Percentiles rank a stretch among this genome's conserved stretches.
Conservation (phyloP, 257 asterid genomes). For the Cordia subcordata region DNA sequence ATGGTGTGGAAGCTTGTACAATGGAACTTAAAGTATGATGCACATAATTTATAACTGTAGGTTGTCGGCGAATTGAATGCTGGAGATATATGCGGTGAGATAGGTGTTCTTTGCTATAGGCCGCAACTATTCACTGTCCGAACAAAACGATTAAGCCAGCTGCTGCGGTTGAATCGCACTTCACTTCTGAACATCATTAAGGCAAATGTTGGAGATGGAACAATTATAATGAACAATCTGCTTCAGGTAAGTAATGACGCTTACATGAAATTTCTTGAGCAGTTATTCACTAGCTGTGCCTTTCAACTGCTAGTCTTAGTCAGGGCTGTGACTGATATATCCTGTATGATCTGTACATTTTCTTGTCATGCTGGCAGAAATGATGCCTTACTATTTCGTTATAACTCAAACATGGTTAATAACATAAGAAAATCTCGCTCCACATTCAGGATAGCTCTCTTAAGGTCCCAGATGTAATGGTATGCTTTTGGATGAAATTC, state of each 20-base stretch:
- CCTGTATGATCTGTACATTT: no score
- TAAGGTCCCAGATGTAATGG: no score
- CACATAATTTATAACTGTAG: constrained; percentile 20
- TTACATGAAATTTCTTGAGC: no score
- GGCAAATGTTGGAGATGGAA: constrained; percentile 77
- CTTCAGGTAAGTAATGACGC: constrained; percentile 60
- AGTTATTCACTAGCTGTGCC: no score
- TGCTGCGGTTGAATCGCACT: constrained; percentile 64
- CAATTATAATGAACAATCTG: constrained; percentile 77
- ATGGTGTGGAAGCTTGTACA: background rate
- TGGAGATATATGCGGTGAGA: constrained; percentile 69
- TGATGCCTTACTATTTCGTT: no score
- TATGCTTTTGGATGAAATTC: no score
- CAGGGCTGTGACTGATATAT: no score
- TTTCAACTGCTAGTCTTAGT: no score
- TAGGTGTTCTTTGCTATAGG: constrained; percentile 76
- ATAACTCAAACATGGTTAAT: no score
- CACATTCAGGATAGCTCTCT: no score
- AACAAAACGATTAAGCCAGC: constrained; percentile 72
- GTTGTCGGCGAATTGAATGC: constrained; percentile 47
- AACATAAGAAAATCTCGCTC: no score
- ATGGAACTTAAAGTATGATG: constrained; percentile 5
- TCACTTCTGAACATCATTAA: constrained; percentile 61
- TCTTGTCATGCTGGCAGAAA: no score
- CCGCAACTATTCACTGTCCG: constrained; percentile 71